A percentile compares a stretch with the other conserved stretches of the same genome.
Conservation (phyloP, 495 filamentous ascomycete genomes). For the Trichocladium antarcticum region DNA sequence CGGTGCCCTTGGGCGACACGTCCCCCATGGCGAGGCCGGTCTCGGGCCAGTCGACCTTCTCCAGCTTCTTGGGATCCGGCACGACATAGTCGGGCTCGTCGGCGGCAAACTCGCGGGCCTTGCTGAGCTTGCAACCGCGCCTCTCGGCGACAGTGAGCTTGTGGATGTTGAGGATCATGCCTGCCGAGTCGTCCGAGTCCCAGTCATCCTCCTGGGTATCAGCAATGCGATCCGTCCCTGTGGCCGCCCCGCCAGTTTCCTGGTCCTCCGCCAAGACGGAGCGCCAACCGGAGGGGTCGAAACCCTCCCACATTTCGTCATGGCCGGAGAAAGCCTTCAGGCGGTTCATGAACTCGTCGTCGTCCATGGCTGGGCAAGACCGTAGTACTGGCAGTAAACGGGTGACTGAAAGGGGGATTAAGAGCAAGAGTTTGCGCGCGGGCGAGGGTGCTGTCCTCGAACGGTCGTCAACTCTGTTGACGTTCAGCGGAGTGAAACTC, state of each 20-base stretch:
- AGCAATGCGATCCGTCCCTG: neutral
- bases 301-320: conserved; percentile 7
- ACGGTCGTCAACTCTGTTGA: too few relatives aligned
- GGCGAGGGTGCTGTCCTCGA: too few relatives aligned
- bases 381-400: too few relatives aligned
- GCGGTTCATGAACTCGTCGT: conserved; percentile 6
- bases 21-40: conserved; percentile 23
- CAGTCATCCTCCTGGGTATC: neutral
- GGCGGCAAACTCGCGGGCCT: conserved; percentile 10
- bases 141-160: conserved; percentile 5
- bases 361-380: conserved; percentile 1
- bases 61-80: conserved; percentile 3
- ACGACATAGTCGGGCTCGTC: conserved; percentile 2
- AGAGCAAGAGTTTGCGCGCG: too few relatives aligned
- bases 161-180: conserved; percentile 13
- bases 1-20: conserved; percentile 5
- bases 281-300: conserved; percentile 14
- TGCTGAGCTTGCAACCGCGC: conserved; percentile 15
- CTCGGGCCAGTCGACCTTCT: conserved; percentile 15
- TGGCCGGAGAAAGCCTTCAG: conserved; percentile 11
- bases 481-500: too few relatives aligned
- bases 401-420: too few relatives aligned
- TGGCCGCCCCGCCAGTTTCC: neutral
- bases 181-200: conserved; percentile 12
- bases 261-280: neutral